These are phyloP conservation scores for Cyberlindnera amylophila DNA, from an alignment of 805 yeast genomes.

Conservation along the genomic window DNA sequence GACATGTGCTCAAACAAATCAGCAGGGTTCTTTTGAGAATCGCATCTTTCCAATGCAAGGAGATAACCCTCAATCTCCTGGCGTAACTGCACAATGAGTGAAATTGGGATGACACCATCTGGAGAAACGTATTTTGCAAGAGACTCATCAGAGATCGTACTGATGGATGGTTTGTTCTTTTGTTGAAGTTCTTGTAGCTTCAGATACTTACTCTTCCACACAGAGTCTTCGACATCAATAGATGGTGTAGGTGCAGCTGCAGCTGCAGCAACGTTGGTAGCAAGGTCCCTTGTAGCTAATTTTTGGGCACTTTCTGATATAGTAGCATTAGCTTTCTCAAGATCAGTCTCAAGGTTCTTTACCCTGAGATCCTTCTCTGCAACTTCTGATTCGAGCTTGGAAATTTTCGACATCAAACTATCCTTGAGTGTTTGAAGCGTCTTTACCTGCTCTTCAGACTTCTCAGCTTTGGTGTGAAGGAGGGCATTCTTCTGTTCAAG, in stretches of 20 bases:
- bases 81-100: slow-evolving; percentile 43
- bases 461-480: slow-evolving; percentile 27
- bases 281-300: neutral
- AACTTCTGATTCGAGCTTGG: slow-evolving; percentile 20
- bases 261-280: neutral
- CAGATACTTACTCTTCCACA: slow-evolving; percentile 30
- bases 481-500: slow-evolving; percentile 31
- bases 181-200: slow-evolving; percentile 2
- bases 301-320: neutral
- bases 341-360: slow-evolving; percentile 5
- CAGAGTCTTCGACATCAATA: slow-evolving; percentile 24
- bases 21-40: slow-evolving; percentile 21
- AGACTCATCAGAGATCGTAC: slow-evolving; percentile 24
- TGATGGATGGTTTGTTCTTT: slow-evolving; percentile 11
- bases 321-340: neutral
- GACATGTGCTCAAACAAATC: slow-evolving; percentile 50
- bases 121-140: slow-evolving; percentile 30
- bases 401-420: slow-evolving; percentile 18
- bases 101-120: slow-evolving; percentile 45
- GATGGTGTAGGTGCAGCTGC: neutral
- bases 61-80: slow-evolving; percentile 21
- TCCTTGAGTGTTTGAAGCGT: slow-evolving; percentile 23
- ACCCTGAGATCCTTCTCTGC: slow-evolving; percentile 10
- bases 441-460: slow-evolving; percentile 21
- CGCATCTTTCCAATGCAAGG: neutral